Evolutionary conservation across 805 yeast genomes (phyloP), one percentile per base, ranked within the genome.

Genomic region (Candida ortonii): DNA sequence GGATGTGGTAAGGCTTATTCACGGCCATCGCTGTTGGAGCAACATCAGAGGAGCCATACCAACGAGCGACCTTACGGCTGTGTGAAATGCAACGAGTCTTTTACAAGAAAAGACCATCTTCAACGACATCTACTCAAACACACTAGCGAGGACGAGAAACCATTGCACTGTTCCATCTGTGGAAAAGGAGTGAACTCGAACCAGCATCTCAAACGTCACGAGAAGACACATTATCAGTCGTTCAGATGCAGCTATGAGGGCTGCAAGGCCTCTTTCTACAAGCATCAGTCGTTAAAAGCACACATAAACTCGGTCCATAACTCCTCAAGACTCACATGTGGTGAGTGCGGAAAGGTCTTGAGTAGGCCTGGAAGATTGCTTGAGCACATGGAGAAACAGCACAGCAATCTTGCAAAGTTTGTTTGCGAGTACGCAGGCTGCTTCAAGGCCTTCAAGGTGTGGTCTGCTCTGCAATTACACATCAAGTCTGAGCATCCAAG

Each of bases 141-240:
- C 53, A 50, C 65, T 6, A 40, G 41, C 3, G 60, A 57, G 16
- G 68, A 64, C 1, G 73, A 69, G 3, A 84, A 83, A 49, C 95
- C 95, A 0, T 78, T 71, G 52, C 73, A 69, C 25, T 89, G 97
- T 52, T 57, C 76, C 0, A 55, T 69, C 1, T 93, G 98, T 55
- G 80, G 80, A 1, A 88, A 87, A 57, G 95, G 96, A 3, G 81
- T 84, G 33, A 80, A 79, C 33, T 72, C 95, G 0, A 57, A 57
- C 33, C 97, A 93, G 61, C 97, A 89, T 52, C 65, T 87, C 37
- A 75, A 71, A 42, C 70, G 96, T 34, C 98, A 93, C 57, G 87
- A 81, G 59, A 70, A 74, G 23, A 82, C 95, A 2, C 97, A 93
- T 55, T 76, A 78, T 4, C 70, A 71, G 44, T 73, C 86, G 1